phyloP scores from a whole-genome alignment of 305 asterid species.

The Coffea humblotiana region DNA sequence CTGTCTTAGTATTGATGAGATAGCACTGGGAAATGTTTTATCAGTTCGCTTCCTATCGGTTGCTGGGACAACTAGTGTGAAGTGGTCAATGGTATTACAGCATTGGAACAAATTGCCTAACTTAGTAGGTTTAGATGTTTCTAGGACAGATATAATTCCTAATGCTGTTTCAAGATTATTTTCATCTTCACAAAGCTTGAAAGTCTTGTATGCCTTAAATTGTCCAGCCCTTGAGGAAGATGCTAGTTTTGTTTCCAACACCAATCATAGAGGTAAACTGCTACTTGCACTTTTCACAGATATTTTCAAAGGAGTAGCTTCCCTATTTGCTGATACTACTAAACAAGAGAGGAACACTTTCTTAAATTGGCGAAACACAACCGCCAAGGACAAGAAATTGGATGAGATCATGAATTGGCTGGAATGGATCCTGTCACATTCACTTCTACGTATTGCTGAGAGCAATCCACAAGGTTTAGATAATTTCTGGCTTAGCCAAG shows the following conservation, averaged over 20 bases:
- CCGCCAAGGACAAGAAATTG: slow-evolving; percentile 41
- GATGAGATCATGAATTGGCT: slow-evolving; percentile 76
- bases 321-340: slow-evolving; percentile 55
- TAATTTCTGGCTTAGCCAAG: slow-evolving; percentile 86
- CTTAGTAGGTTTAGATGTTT: slow-evolving; percentile 78
- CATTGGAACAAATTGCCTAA: slow-evolving; percentile 72
- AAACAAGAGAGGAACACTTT: slow-evolving; percentile 50
- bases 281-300: slow-evolving; percentile 62
- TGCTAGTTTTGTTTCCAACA: slow-evolving; percentile 50
- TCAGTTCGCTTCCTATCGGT: slow-evolving; percentile 80
- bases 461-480: slow-evolving; percentile 77
- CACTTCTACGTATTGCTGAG: slow-evolving; percentile 90
- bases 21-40: slow-evolving; percentile 54
- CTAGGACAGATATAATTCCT: slow-evolving; percentile 71
- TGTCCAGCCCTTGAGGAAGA: slow-evolving; percentile 70
- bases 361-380: slow-evolving; percentile 52
- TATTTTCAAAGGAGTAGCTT: slow-evolving; percentile 60
- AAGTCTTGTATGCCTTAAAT: slow-evolving; percentile 71
- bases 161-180: slow-evolving; percentile 52
- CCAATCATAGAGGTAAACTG: slow-evolving; percentile 67
- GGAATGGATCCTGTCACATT: slow-evolving; percentile 75
- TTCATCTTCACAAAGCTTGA: slow-evolving; percentile 59
- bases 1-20: slow-evolving; percentile 69
- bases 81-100: slow-evolving; percentile 62
- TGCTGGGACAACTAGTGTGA: slow-evolving; percentile 67